These are phyloP conservation scores for Madurella fahalii DNA, from an alignment of 2,329 filamentous ascomycete species.

Conservation along the genomic window DNA sequence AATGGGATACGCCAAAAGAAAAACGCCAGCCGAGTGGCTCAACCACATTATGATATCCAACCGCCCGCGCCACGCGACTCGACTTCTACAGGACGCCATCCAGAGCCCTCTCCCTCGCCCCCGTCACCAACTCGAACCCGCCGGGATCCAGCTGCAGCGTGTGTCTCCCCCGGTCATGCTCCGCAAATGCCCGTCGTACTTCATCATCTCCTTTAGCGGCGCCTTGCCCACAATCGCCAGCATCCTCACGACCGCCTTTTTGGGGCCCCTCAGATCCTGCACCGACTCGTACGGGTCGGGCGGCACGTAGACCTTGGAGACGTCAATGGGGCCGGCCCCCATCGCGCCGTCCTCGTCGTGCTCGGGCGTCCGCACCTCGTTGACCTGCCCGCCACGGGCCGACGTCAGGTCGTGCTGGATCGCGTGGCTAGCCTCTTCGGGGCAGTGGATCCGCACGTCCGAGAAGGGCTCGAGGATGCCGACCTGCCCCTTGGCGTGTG, in stretches of 20 bases:
- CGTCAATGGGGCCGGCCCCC: conserved; percentile 51
- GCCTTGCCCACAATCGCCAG: conserved; percentile 77
- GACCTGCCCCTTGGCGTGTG: conserved; percentile 51
- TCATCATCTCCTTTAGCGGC: conserved; percentile 93
- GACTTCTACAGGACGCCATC: conserved; percentile 1
- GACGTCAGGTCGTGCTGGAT: conserved; percentile 80
- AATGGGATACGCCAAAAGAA: background rate
- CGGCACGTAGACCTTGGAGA: conserved; percentile 76
- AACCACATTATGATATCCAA: too few species aligned
- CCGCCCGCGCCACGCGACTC: too few species aligned
- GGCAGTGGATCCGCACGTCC: conserved; percentile 80
- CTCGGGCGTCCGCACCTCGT: conserved; percentile 60
- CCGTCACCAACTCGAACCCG: conserved; percentile 53
- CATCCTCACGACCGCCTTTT: conserved; percentile 46
- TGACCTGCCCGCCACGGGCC: conserved; percentile 68
- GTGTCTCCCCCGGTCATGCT: conserved; percentile 82
- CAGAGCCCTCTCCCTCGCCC: conserved; percentile 47
- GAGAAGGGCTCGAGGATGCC: conserved; percentile 90
- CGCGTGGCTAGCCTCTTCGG: conserved; percentile 73
- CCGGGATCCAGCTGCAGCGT: conserved; percentile 57
- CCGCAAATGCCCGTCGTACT: conserved; percentile 83
- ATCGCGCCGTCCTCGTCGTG: conserved; percentile 31
- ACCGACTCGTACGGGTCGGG: conserved; percentile 72
- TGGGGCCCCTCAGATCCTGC: conserved; percentile 50
- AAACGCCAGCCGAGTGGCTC: too few species aligned